Evolutionary conservation across 768 basidiomycete genomes (phyloP).

Genomic region (Phylloporus rhodoxanthus): DNA sequence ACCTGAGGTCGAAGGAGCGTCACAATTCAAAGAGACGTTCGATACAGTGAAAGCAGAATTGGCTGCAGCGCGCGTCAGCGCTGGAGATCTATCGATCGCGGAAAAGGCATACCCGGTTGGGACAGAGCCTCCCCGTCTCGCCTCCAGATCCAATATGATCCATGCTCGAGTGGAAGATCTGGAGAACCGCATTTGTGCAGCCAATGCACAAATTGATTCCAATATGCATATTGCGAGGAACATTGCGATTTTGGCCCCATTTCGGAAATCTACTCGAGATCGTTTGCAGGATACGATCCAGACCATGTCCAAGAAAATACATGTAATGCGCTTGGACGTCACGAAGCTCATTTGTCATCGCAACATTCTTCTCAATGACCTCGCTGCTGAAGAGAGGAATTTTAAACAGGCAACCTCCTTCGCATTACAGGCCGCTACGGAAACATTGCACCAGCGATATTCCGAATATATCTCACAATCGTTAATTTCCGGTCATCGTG

Average conservation of each 20-base stretch:
- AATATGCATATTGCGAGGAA: constrained; percentile 75
- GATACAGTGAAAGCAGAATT: constrained; percentile 83
- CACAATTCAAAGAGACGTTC: constrained; percentile 76
- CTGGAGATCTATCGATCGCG: constrained; percentile 20
- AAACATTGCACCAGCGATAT: constrained; percentile 48
- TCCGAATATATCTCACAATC: constrained; percentile 28
- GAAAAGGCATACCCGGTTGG: constrained; percentile 16
- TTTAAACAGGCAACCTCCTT: constrained; percentile 61
- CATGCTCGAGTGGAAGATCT: constrained; percentile 60
- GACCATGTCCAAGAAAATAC: constrained; percentile 57
- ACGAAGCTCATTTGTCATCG: constrained; percentile 71
- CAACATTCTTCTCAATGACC: constrained; percentile 66
- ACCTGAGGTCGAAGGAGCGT: constrained; percentile 54
- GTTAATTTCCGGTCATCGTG: constrained; percentile 31
- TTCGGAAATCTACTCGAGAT: constrained; percentile 78
- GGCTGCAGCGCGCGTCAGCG: constrained; percentile 44
- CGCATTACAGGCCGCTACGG: constrained; percentile 70
- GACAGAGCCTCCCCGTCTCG: constrained; percentile 26
- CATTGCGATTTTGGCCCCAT: constrained; percentile 80
- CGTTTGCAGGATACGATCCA: constrained; percentile 59
- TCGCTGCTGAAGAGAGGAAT: constrained; percentile 62
- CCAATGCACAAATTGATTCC: constrained; percentile 55
- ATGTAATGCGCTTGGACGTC: constrained; percentile 63
- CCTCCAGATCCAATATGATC: constrained; percentile 51
- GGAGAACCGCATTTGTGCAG: constrained; percentile 48